Percentiles rank a stretch among this genome's conserved stretches.
phyloP scores from a whole-genome alignment of 805 yeast genomes.

The Wickerhamiella hasegawae region DNA sequence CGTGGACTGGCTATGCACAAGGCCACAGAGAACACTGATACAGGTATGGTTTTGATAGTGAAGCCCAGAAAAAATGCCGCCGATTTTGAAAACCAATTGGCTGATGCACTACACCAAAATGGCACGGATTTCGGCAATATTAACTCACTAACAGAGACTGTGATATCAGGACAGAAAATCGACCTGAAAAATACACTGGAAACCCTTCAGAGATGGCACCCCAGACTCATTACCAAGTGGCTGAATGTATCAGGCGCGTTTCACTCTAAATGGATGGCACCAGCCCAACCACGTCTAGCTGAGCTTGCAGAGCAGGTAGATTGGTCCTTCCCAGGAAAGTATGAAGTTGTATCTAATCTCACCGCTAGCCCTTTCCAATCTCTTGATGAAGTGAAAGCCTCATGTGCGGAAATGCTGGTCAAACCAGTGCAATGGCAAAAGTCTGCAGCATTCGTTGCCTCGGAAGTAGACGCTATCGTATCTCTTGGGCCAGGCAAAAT shows the following conservation, averaged over 20 bases:
- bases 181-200: slow-evolving; percentile 18
- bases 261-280: slow-evolving; percentile 27
- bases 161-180: slow-evolving; percentile 27
- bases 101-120: slow-evolving; percentile 7
- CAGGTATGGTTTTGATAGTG: slow-evolving; percentile 13
- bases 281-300: slow-evolving; percentile 24
- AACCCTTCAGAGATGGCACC: slow-evolving; percentile 12
- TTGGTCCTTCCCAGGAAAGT: slow-evolving; percentile 11
- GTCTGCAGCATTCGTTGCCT: slow-evolving; percentile 11
- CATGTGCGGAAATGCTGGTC: slow-evolving; percentile 16
- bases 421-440: slow-evolving; percentile 21
- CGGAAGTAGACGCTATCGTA: slow-evolving; percentile 9
- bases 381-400: slow-evolving; percentile 15
- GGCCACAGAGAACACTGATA: slow-evolving; percentile 22
- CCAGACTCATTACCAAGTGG: slow-evolving; percentile 16
- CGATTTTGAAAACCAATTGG: slow-evolving; percentile 6
- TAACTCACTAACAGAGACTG: slow-evolving; percentile 29
- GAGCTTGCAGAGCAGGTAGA: slow-evolving; percentile 11
- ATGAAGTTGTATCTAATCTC: slow-evolving; percentile 19
- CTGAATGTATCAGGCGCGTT: slow-evolving; percentile 37
- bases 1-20: slow-evolving; percentile 31
- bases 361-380: slow-evolving; percentile 20
- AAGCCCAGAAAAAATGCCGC: slow-evolving; percentile 7
- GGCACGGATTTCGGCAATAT: slow-evolving; percentile 29
- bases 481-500: slow-evolving; percentile 20